These are phyloP conservation scores for Aspergillus aculeatinus DNA, from an alignment of 2,329 filamentous ascomycete species.

Conservation along the genomic window DNA sequence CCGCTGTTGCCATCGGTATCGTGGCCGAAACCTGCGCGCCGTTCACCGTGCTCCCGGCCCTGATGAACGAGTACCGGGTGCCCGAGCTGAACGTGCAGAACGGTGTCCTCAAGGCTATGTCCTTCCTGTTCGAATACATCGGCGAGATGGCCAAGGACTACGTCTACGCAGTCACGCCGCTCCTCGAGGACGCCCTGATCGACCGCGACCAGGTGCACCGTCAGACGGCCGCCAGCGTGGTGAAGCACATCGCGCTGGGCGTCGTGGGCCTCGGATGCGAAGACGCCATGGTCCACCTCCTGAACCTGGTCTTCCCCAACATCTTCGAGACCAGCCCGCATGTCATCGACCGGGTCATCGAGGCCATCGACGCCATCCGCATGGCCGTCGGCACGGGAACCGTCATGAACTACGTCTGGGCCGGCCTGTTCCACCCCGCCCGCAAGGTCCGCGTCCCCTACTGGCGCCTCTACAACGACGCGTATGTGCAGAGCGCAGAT, in stretches of 20 bases:
- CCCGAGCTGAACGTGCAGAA: constrained; percentile 99
- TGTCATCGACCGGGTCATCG: constrained; percentile 96
- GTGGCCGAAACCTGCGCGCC: constrained; percentile 97
- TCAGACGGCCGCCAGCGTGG: constrained; percentile 91
- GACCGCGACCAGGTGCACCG: constrained; percentile 97
- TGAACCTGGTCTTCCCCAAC: constrained; percentile 95
- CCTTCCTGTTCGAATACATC: constrained; percentile 98
- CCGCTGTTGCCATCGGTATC: constrained; percentile 96
- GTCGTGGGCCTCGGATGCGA: constrained; percentile 98
- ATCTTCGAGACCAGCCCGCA: constrained; percentile 97
- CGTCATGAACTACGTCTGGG: constrained; percentile 98
- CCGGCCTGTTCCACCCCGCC: constrained; percentile 93
- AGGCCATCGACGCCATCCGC: constrained; percentile 93
- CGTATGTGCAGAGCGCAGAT: constrained; percentile 90
- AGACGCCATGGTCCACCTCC: constrained; percentile 95
- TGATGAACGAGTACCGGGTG: constrained; percentile 99
- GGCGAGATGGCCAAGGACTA: constrained; percentile 99
- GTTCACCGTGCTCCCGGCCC: constrained; percentile 94
- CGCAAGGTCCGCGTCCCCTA: constrained; percentile 92
- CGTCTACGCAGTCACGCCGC: constrained; percentile 93
- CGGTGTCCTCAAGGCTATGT: constrained; percentile 93
- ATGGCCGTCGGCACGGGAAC: constrained; percentile 89
- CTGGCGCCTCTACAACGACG: constrained; percentile 96
- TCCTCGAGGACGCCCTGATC: constrained; percentile 94
- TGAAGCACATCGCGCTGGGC: constrained; percentile 95